These are phyloP conservation scores for Hansenula sp. DNA, from an alignment of 1,139 yeast species.

Conservation along the genomic window DNA sequence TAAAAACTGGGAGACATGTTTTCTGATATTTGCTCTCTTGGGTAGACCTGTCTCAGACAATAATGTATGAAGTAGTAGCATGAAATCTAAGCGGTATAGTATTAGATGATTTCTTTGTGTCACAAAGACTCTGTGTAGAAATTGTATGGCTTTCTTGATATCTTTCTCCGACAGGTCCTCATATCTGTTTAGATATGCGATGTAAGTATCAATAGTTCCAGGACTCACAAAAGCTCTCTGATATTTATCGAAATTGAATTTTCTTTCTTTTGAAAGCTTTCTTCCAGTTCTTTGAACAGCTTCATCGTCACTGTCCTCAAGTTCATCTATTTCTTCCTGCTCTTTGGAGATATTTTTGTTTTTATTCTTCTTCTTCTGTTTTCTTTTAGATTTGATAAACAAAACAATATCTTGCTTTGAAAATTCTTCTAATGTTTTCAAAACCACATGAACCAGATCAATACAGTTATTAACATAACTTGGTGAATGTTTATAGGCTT, in stretches of 20 bases:
- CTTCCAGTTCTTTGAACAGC: slow-evolving; percentile 34
- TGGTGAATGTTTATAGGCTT: slow-evolving; percentile 63
- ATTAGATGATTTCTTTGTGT: slow-evolving; percentile 56
- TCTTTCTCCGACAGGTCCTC: slow-evolving; percentile 59
- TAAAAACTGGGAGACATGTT: slow-evolving; percentile 63
- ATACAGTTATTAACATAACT: slow-evolving; percentile 58
- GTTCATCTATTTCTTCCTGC: slow-evolving; percentile 28
- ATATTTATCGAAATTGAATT: slow-evolving; percentile 42
- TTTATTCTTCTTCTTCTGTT: slow-evolving; percentile 23
- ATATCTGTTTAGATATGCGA: slow-evolving; percentile 41
- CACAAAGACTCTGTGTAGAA: slow-evolving; percentile 69
- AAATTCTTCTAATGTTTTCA: slow-evolving; percentile 66
- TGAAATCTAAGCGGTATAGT: slow-evolving; percentile 71
- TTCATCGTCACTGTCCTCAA: slow-evolving; percentile 42
- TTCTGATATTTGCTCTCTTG: slow-evolving; percentile 35
- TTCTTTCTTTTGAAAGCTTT: slow-evolving; percentile 42
- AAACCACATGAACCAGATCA: slow-evolving; percentile 60
- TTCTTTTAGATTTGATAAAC: slow-evolving; percentile 47
- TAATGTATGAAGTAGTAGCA: slow-evolving; percentile 48
- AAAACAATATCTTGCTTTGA: slow-evolving; percentile 58
- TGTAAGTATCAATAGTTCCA: slow-evolving; percentile 28
- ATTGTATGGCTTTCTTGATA: slow-evolving; percentile 61
- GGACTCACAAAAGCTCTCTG: slow-evolving; percentile 36
- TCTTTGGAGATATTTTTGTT: slow-evolving; percentile 25
- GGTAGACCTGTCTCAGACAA: slow-evolving; percentile 31